Percentiles rank a stretch among this genome's conserved stretches.
Evolutionary conservation across 1,284 basidiomycete species (phyloP).

Genomic region (Spongiforma sp.): DNA sequence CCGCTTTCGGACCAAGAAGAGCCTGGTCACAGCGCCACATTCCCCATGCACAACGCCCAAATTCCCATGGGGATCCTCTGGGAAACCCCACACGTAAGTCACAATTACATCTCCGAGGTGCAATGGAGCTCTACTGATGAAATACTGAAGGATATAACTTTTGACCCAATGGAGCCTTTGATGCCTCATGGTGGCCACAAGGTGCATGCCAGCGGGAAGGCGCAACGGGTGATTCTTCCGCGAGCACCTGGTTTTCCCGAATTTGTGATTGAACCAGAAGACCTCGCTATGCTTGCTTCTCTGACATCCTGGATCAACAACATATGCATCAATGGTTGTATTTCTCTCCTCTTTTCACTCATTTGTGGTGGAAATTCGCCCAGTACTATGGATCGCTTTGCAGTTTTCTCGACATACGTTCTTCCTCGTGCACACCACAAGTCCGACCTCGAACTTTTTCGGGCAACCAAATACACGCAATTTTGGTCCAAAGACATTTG

Average conservation of each 20-base stretch:
- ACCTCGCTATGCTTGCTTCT: constrained; percentile 12
- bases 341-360: constrained; percentile 9
- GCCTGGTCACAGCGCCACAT: too few relatives aligned
- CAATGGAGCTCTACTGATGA: too few relatives aligned
- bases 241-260: not conserved
- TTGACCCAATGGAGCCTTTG: too few relatives aligned
- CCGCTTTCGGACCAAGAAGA: too few relatives aligned
- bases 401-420: constrained; percentile 13
- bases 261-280: constrained; percentile 3
- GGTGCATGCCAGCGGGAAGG: too few relatives aligned
- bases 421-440: not conserved
- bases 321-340: constrained; percentile 20
- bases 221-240: not conserved
- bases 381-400: not conserved
- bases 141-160: too few relatives aligned
- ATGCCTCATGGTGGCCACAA: too few relatives aligned
- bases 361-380: not conserved
- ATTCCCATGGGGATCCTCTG: too few relatives aligned
- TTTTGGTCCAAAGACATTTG: constrained; percentile 19
- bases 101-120: too few relatives aligned
- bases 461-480: not conserved
- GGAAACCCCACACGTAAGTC: too few relatives aligned
- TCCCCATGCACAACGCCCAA: too few relatives aligned
- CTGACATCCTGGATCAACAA: constrained; percentile 11
- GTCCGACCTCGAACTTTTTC: constrained; percentile 3